Base-by-base conservation (phyloP, 2,329 filamentous ascomycete species). In the Fusarium buharicum region DNA sequence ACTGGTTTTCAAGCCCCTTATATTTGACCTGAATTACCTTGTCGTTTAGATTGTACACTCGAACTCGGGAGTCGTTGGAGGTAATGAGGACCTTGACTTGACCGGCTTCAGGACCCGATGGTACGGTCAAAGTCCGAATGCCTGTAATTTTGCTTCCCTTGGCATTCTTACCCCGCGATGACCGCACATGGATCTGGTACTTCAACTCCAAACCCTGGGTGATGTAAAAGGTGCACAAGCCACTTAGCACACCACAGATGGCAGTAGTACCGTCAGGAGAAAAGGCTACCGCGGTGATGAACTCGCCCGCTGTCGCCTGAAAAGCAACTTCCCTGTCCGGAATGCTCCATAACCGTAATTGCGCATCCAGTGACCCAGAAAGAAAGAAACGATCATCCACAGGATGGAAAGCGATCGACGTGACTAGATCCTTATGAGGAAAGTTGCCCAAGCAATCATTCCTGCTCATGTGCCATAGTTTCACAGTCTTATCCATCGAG, bases 131-230 rank as follows among this genome's bases (percentile, higher is more conserved):
- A 0, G 92, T 90, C 70, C 94, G 88, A 49, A 99, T 97, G 7
- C 93, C 93, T 0, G 95, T 98, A 67, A 99, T 97, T 74, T 99
- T 99, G 79, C 93, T 97, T 6, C 94, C 94, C 74, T 96, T 97
- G 5, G 93, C 90, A 71, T 97, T 98, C 72, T 93, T 93, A 3
- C 95, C 94, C 56, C 93, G 85, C 0, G 92, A 92, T 1, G 93
- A 97, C 39, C 93, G 88, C n/a, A 97, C 93, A 66, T 97, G 93
- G 27, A 98, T 89, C 72, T 97, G 93, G 2, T 90, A 90, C 65
- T 91, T 86, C 49, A 89, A 86, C 70, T 92, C 95, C 46, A 99
- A 78, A 0, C 92, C 92, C 69, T 98, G 93, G 0, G 95, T 99
- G 53, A 97, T 91, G 75, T 94, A 97, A 67, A 98, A 95, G 64